Percentiles rank a stretch among this genome's conserved stretches.
Evolutionary conservation across 163 green algal genomes (phyloP).

Genomic region (Scenedesmus sp.): DNA sequence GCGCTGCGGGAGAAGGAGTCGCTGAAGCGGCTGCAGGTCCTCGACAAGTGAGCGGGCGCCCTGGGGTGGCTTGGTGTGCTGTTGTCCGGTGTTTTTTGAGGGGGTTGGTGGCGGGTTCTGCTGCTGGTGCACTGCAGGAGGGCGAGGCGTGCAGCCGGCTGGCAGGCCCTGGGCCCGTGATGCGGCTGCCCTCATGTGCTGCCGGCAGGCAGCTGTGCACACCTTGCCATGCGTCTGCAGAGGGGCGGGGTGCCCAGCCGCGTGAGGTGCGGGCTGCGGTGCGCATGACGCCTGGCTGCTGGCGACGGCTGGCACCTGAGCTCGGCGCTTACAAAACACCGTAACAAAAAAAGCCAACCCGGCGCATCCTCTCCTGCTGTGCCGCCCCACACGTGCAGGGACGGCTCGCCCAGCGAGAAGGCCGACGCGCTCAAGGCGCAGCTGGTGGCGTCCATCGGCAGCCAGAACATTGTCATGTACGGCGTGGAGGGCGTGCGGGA

Average conservation of each 20-base stretch:
- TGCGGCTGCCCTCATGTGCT: too few species aligned
- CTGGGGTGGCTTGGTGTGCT: neutral
- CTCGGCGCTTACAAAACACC: too few species aligned
- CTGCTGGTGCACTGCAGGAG: conserved; percentile 17
- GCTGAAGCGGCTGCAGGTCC: conserved; percentile 28
- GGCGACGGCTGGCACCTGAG: too few species aligned
- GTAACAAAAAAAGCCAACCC: too few species aligned
- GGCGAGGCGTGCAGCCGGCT: neutral
- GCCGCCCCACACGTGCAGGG: neutral
- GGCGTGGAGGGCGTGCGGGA: conserved; percentile 49
- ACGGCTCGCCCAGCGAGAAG: neutral
- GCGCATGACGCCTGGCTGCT: too few species aligned
- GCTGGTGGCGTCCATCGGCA: conserved; percentile 47
- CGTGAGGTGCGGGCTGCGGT: too few species aligned
- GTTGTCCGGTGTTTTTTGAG: too few species aligned
- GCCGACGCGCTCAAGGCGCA: conserved; percentile 45
- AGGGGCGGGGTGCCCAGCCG: too few species aligned
- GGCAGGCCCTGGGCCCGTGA: conserved; percentile 32
- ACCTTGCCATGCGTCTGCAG: too few species aligned
- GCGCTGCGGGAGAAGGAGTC: conserved; percentile 16
- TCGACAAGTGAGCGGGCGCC: conserved; percentile 27
- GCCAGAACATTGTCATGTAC: conserved; percentile 50
- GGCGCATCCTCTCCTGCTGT: too few species aligned
- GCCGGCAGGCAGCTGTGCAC: too few species aligned
- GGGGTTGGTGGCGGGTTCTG: conserved; percentile 40